phyloP scores from a whole-genome alignment of 306 rosid species.

The Fagus sylvatica region DNA sequence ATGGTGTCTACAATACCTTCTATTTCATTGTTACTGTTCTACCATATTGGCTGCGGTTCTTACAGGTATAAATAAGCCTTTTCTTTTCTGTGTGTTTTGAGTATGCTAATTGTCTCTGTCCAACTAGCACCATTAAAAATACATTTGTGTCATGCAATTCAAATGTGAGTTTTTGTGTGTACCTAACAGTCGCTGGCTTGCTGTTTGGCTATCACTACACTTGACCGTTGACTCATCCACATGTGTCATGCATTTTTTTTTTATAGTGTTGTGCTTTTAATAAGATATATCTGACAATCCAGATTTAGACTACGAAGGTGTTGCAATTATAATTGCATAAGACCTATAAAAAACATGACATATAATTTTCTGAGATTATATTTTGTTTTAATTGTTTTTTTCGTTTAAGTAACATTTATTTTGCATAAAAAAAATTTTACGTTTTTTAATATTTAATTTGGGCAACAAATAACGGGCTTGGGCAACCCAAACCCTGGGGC shows the following conservation, averaged over 20 bases:
- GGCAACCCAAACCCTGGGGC: too few species aligned
- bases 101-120: neutral
- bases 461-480: too few species aligned
- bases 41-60: constrained; percentile 67
- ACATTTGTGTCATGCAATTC: neutral
- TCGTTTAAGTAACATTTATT: too few species aligned
- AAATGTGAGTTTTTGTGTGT: neutral
- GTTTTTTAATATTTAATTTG: too few species aligned
- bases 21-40: constrained; percentile 49
- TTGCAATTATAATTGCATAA: neutral
- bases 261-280: too few species aligned
- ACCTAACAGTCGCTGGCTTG: neutral
- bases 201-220: too few species aligned
- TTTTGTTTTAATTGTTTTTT: too few species aligned
- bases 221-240: neutral
- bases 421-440: too few species aligned
- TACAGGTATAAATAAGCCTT: constrained; percentile 42
- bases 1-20: constrained; percentile 45
- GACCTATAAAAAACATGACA: too few species aligned
- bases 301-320: neutral
- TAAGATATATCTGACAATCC: neutral
- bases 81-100: neutral
- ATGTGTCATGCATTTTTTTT: neutral
- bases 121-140: neutral
- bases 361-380: too few species aligned